Conservation (phyloP, 768 basidiomycete species). For the Leucosporidium creatinivorum region DNA sequence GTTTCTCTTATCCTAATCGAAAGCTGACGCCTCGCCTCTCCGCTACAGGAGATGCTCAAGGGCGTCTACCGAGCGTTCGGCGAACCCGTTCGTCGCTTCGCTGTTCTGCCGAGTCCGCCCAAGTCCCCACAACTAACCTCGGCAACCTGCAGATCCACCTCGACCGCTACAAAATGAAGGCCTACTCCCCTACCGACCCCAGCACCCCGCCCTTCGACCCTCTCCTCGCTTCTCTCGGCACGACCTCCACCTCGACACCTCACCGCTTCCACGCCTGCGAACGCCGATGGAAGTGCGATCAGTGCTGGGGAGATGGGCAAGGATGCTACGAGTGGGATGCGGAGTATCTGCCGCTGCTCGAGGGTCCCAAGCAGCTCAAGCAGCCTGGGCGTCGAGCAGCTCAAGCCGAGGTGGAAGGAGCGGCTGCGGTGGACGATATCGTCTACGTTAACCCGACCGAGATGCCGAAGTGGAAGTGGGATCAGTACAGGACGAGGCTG, state of each 20-base stretch:
- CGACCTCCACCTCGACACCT: constrained; percentile 50
- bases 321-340: constrained; percentile 25
- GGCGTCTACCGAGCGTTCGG: constrained; percentile 62
- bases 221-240: constrained; percentile 55
- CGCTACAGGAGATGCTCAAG: constrained; percentile 58
- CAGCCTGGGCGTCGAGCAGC: constrained; percentile 1
- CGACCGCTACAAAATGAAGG: constrained; percentile 81
- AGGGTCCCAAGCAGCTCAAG: constrained; percentile 16
- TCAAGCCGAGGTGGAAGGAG: constrained; percentile 44
- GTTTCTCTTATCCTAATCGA: too few relatives aligned
- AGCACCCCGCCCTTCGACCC: constrained; percentile 48
- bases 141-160: constrained; percentile 61
- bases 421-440: constrained; percentile 42
- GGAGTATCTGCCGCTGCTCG: not conserved
- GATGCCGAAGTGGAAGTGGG: constrained; percentile 57
- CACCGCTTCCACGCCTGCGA: constrained; percentile 91
- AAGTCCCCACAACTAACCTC: not conserved
- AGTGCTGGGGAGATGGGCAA: constrained; percentile 25
- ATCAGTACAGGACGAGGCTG: constrained; percentile 49
- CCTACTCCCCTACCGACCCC: not conserved
- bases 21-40: too few relatives aligned
- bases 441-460: constrained; percentile 79
- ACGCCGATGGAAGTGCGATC: constrained; percentile 44
- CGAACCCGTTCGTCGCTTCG: constrained; percentile 48
- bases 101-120: not conserved